Evolutionary conservation across 2,329 filamentous ascomycete species (phyloP), one percentile per base, ranked within the genome.

Genomic region (Rhinocladiella similis): DNA sequence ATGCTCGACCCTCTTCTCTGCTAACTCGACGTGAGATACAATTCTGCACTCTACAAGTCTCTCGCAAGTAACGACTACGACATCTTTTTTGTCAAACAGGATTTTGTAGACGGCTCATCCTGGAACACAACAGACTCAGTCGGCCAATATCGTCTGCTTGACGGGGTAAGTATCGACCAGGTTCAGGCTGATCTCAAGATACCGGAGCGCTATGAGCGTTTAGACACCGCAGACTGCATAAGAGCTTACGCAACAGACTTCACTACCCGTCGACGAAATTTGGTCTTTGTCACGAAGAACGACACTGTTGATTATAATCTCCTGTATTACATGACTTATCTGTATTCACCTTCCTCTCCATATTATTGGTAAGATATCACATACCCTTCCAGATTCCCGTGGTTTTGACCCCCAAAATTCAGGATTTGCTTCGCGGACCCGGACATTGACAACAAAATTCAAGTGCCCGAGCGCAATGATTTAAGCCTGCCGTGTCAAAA

Each of bases 11-110:
- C 10, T 29, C 18, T 13, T 18, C 45, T 19, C 25, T 47, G 18
- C 27, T 41, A 12, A 25, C 16, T 14, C 27, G 18, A 9, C 22
- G n/a, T 36, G 10, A 62, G 60, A 42, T 68, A 69, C 47, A 69
- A 69, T 54, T 68, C 67, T 3, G 64, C 61, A 5, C 63, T 69
- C 39, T 69, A 63, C 50, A 56, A 61, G 39, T 65, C 65, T 6
- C 54, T 66, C 1, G 38, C 56, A 2, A 60, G 53, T 1, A 62
- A 66, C 19, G 57, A 63, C n/a, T 68, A 68, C 54, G 22, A 53
- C 16, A 45, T 66, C 2, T 57, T 60, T 22, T 20, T 63, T 5
- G 65, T 58, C n/a, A 54, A 38, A 22, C 53, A 54, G 25, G 58
- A 53, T n/a, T 66, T 66, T 53, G 39, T 61, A 7, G 50, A 52